Percentiles rank a stretch among this genome's conserved stretches.
Conservation (phyloP, 2,329 filamentous ascomycete species). For the Thielaviopsis ethacetica region DNA sequence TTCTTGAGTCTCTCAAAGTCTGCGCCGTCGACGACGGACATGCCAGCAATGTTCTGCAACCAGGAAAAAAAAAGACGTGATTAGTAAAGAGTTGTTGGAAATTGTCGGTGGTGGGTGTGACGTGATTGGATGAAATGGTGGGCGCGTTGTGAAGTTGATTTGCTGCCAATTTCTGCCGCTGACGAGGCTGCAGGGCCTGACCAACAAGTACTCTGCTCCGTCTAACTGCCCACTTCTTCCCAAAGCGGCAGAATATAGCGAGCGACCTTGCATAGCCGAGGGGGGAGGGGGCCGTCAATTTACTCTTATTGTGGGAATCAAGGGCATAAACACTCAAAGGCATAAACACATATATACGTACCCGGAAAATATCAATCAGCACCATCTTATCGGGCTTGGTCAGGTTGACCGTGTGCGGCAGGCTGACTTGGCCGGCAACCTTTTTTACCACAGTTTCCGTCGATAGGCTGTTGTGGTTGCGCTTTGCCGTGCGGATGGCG, state of each 20-base stretch:
- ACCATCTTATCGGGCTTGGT: constrained; percentile 62
- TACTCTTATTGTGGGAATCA: too few species aligned
- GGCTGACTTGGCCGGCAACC: constrained; percentile 48
- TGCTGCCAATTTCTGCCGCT: too few species aligned
- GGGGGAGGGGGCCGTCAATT: neutral
- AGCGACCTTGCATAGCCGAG: constrained; percentile 12
- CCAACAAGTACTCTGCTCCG: too few species aligned
- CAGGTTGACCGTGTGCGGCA: constrained; percentile 61
- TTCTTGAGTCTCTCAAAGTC: constrained; percentile 61
- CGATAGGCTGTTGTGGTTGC: constrained; percentile 54
- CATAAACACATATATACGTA: constrained; percentile 16
- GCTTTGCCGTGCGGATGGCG: constrained; percentile 65
- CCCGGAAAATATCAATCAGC: constrained; percentile 54
- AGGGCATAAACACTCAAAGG: too few species aligned
- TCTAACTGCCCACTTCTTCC: too few species aligned
- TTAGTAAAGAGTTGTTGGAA: too few species aligned
- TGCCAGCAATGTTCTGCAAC: constrained; percentile 63
- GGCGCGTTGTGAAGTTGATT: too few species aligned
- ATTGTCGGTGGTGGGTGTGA: too few species aligned
- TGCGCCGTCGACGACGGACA: constrained; percentile 55
- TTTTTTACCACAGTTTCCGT: constrained; percentile 54
- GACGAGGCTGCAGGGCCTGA: too few species aligned
- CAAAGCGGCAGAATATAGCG: constrained; percentile 6
- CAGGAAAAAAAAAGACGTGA: too few species aligned
- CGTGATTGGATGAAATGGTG: too few species aligned